Evolutionary conservation across 352 stramenopile genomes (phyloP), one percentile per base, ranked within the genome.

Genomic region (Pythium pectinolyticum): DNA sequence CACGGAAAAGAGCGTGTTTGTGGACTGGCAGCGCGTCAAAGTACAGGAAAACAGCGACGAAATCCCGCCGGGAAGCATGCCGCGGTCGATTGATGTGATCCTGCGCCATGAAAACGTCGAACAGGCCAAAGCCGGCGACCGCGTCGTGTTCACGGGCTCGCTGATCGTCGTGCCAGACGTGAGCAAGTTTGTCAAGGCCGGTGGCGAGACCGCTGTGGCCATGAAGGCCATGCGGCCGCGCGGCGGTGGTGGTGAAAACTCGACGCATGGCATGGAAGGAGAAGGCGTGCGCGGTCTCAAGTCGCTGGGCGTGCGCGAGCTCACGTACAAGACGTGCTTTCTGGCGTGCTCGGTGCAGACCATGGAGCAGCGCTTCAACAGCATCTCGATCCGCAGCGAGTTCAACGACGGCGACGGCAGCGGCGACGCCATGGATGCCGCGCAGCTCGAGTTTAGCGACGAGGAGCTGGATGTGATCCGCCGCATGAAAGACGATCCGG

Each of bases 41-140:
- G 94, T 99, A 20, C 98, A 99, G 76, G 98, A 99, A 70, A 99
- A 99, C 73, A 94, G 94, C 35, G 93, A 99, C 63, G 96, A 99
- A 67, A 99, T 99, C 61, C 97, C 98, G n/a, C 82, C 97, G 0
- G 98, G 97, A 15, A 95, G 73, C 49, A 99, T 99, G 95, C 98
- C 98, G 7, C 75, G 97, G 11, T 97, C 86, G 2, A 93, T 99
- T 52, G 97, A 99, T 66, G 91, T 99, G 11, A 97, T 99, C 60
- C 68, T 99, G 32, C 75, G 97, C n/a, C 91, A 99, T 70, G 96
- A 99, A 73, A 97, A 98, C 66, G 97, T 99, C 25, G 97, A 99
- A 70, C 81, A 95, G 49, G 93, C 89, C 43, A 99, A 99, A 73
- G 87, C 97, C 12, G 96, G 97, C 24, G 94, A 99, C 75, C 92